Evolutionary conservation across 148 eudicot genomes (phyloP).

Genomic region (Fallopia convolvulus): DNA sequence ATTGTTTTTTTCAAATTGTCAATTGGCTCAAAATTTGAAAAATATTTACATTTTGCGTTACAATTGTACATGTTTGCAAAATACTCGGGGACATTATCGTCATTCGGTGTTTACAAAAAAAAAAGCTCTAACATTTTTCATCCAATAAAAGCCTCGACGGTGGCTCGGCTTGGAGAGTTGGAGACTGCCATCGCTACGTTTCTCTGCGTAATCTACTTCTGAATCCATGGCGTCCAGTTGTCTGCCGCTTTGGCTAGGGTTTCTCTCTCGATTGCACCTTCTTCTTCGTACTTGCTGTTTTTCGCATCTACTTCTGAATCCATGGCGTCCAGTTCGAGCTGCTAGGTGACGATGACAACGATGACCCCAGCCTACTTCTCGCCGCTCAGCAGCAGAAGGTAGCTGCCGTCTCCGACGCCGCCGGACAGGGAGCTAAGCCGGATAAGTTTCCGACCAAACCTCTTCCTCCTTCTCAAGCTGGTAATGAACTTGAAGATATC

Average conservation of each 20-base stretch:
- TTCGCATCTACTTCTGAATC: not conserved
- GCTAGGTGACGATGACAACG: conserved; percentile 44
- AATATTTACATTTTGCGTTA: no score
- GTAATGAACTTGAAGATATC: conserved; percentile 11
- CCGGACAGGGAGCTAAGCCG: conserved; percentile 18
- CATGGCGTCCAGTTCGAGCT: conserved; percentile 4
- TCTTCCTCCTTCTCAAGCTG: conserved; percentile 51
- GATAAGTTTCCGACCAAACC: conserved; percentile 52
- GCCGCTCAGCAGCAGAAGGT: conserved; percentile 32
- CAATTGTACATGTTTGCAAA: no score
- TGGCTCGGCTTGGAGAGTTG: no score
- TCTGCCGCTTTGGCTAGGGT: conserved; percentile 12
- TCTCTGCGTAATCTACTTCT: no score
- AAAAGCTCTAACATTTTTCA: no score
- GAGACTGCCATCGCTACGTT: no score
- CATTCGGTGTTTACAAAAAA: no score
- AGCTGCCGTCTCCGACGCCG: conserved; percentile 11
- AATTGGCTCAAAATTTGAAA: no score
- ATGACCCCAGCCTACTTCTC: conserved; percentile 35
- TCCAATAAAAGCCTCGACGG: no score
- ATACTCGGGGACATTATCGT: no score
- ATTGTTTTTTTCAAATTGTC: no score
- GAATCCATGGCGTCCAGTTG: no score
- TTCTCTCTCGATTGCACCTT: not conserved
- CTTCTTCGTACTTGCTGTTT: not conserved